phyloP scores from a whole-genome alignment of 2,329 filamentous ascomycete species.

The Fusarium sp. region DNA sequence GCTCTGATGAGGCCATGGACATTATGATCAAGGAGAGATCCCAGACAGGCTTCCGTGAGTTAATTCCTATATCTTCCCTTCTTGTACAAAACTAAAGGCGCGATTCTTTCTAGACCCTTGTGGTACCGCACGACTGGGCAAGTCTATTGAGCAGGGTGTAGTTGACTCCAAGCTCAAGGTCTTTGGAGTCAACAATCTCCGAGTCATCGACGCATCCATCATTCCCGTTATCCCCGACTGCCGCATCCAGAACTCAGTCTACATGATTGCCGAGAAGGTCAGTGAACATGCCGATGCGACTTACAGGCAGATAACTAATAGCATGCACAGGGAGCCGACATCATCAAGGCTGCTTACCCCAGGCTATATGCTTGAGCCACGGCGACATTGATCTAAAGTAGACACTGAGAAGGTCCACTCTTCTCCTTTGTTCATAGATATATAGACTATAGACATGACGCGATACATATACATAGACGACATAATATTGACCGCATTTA shows the following conservation, averaged over 20 bases:
- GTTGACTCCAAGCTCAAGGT: slow-evolving; percentile 65
- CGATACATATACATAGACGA: too few species aligned
- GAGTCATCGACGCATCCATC: slow-evolving; percentile 67
- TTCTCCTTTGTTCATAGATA: too few species aligned
- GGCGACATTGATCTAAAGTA: too few species aligned
- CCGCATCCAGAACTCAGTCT: slow-evolving; percentile 70
- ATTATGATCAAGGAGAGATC: slow-evolving; percentile 66
- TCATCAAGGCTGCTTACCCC: not conserved
- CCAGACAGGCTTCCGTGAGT: slow-evolving; percentile 66
- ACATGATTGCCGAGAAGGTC: slow-evolving; percentile 69
- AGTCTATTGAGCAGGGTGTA: slow-evolving; percentile 60
- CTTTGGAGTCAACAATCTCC: slow-evolving; percentile 64
- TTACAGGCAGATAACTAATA: not conserved
- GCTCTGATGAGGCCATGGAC: slow-evolving; percentile 67
- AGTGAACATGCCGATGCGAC: not conserved
- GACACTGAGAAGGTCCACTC: too few species aligned
- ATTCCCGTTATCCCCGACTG: slow-evolving; percentile 67
- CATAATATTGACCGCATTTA: too few species aligned
- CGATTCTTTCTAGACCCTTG: not conserved
- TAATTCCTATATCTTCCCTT: not conserved
- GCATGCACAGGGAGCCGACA: not conserved
- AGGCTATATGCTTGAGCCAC: not conserved
- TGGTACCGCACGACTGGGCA: not conserved
- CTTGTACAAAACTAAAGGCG: not conserved
- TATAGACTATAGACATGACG: too few species aligned